Conservation (phyloP, 805 yeast species). For the Danielia oregonensis region DNA sequence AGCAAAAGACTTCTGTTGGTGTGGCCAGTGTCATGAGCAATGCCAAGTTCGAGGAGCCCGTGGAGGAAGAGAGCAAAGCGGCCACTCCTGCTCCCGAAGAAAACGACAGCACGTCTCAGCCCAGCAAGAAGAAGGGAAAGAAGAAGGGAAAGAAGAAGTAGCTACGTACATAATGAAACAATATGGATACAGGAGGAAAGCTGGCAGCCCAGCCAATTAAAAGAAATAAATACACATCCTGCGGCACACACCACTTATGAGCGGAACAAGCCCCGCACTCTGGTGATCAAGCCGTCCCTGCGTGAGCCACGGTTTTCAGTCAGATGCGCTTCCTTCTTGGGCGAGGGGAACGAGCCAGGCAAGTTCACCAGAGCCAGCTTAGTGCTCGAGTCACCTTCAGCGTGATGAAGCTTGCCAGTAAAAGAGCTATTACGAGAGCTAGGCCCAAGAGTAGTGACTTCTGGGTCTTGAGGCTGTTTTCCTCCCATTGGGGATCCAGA, state of each 20-base stretch:
- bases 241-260: constrained; percentile 1
- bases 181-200: not conserved
- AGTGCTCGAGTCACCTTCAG: constrained; percentile 5
- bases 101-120: constrained; percentile 2
- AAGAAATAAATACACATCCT: not conserved
- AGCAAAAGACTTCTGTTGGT: constrained; percentile 25
- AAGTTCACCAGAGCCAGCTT: constrained; percentile 1
- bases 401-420: constrained; percentile 9
- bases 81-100: constrained; percentile 4
- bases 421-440: constrained; percentile 11
- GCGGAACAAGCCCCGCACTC: constrained; percentile 31
- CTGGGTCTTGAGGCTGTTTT: constrained; percentile 8
- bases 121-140: constrained; percentile 19
- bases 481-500: constrained; percentile 6
- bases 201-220: not conserved
- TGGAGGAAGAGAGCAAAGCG: constrained; percentile 8
- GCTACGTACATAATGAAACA: not conserved
- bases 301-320: constrained; percentile 7
- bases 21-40: constrained; percentile 41
- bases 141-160: constrained; percentile 34
- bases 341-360: constrained; percentile 1
- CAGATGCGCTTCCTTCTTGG: constrained; percentile 1
- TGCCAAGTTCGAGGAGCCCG: constrained; percentile 24
- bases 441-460: constrained; percentile 9
- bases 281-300: constrained; percentile 26